phyloP scores from a whole-genome alignment of 495 filamentous ascomycete species.

The Trichoderma reesei region DNA sequence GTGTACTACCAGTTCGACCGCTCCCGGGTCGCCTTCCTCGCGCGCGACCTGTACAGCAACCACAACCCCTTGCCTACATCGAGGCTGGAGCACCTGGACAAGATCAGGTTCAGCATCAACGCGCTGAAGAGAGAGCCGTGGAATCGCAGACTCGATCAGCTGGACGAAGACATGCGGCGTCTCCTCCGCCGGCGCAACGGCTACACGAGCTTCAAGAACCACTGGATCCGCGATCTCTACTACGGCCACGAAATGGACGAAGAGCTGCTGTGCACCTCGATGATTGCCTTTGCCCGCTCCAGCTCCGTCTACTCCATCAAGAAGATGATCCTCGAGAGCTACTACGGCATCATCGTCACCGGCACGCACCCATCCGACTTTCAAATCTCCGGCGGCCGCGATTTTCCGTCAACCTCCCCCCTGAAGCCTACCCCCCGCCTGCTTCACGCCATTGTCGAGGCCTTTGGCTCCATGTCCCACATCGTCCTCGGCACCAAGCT shows the following conservation, averaged over 20 bases:
- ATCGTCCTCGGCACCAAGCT: conserved; percentile 22
- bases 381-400: conserved; percentile 3
- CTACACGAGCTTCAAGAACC: conserved; percentile 4
- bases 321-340: conserved; percentile 14
- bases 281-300: conserved; percentile 24
- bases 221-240: background rate
- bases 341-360: conserved; percentile 8
- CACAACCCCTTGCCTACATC: background rate
- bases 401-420: conserved; percentile 8
- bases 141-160: conserved; percentile 10
- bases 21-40: conserved; percentile 19
- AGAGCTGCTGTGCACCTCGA: conserved; percentile 19
- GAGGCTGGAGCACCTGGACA: conserved; percentile 14
- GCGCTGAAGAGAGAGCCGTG: conserved; percentile 1
- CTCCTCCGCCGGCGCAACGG: background rate
- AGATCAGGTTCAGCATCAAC: conserved; percentile 16
- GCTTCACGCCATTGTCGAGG: conserved; percentile 25
- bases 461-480: conserved; percentile 27
- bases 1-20: conserved; percentile 25
- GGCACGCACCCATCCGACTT: background rate
- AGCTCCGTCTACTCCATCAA: conserved; percentile 18
- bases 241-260: conserved; percentile 24
- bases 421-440: conserved; percentile 22
- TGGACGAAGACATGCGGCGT: conserved; percentile 6
- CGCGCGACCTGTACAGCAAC: conserved; percentile 21